Conservation (phyloP, 2,329 filamentous ascomycete species). For the Colletotrichum tropicicola region DNA sequence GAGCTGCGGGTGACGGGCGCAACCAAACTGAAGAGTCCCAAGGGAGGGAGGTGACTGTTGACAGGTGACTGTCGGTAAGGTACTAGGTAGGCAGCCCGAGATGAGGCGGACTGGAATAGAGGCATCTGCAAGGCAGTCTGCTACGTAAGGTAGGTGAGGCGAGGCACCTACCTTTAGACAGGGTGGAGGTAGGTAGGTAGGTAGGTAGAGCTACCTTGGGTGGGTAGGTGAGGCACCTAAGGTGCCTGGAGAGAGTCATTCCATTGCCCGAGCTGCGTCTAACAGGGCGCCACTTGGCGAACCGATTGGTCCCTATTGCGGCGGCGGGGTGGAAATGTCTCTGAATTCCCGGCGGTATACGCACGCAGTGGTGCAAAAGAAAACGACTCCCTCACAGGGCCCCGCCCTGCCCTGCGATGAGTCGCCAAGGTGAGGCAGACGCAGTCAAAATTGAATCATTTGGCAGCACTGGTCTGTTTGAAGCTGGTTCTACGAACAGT, state of each 20-base stretch:
- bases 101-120: too few species aligned
- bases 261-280: conserved; percentile 13
- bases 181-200: not conserved
- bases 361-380: not conserved
- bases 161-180: not conserved
- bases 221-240: not conserved
- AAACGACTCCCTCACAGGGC: conserved; percentile 13
- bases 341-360: not conserved
- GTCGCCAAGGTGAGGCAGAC: not conserved
- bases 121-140: too few species aligned
- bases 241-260: conserved; percentile 6
- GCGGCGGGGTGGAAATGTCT: conserved; percentile 7
- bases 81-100: too few species aligned
- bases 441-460: not conserved
- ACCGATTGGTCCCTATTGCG: conserved; percentile 17
- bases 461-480: not conserved
- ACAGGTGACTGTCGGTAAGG: too few species aligned
- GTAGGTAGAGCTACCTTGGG: not conserved
- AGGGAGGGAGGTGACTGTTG: not conserved
- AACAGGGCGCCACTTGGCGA: conserved; percentile 1
- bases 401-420: not conserved
- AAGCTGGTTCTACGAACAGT: conserved; percentile 8
- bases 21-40: too few species aligned
- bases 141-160: too few species aligned
- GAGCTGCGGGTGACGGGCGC: not conserved